Conservation (phyloP, 1,284 basidiomycete species). For the Ustilago trichophora region DNA sequence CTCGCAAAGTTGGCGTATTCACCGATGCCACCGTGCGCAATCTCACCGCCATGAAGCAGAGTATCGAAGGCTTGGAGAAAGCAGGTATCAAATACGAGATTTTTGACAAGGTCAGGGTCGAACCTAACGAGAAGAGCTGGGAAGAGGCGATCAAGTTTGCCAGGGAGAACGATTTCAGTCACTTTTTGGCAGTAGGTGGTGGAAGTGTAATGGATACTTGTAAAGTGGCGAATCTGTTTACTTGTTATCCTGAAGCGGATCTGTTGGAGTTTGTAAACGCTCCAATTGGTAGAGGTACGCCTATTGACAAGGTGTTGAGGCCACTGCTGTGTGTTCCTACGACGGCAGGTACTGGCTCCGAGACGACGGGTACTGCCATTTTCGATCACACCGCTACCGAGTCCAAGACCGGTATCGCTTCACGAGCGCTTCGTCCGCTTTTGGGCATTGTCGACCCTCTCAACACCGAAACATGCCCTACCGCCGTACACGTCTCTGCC, state of each 20-base stretch:
- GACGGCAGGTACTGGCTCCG: slow-evolving; percentile 85
- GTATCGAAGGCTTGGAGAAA: slow-evolving; percentile 80
- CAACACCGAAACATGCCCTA: slow-evolving; percentile 79
- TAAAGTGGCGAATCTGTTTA: slow-evolving; percentile 85
- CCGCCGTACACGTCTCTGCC: slow-evolving; percentile 84
- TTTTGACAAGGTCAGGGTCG: slow-evolving; percentile 83
- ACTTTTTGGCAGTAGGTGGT: slow-evolving; percentile 80
- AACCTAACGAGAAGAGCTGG: slow-evolving; percentile 83
- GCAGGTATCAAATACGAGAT: slow-evolving; percentile 81
- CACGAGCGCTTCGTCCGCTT: slow-evolving; percentile 85
- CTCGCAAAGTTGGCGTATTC: slow-evolving; percentile 83
- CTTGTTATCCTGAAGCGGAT: slow-evolving; percentile 83
- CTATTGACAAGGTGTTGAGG: slow-evolving; percentile 78
- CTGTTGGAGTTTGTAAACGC: slow-evolving; percentile 93
- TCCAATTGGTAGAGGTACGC: slow-evolving; percentile 88
- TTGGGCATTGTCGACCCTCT: slow-evolving; percentile 86
- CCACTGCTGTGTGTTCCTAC: slow-evolving; percentile 94
- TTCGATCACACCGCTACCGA: slow-evolving; percentile 77
- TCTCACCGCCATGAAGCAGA: slow-evolving; percentile 83
- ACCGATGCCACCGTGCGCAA: slow-evolving; percentile 87
- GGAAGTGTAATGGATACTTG: slow-evolving; percentile 96
- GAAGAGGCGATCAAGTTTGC: slow-evolving; percentile 86
- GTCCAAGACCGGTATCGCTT: slow-evolving; percentile 97
- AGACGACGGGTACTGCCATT: slow-evolving; percentile 97
- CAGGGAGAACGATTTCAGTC: slow-evolving; percentile 83